Percentiles rank a stretch among this genome's conserved stretches.
phyloP scores from a whole-genome alignment of 768 basidiomycete genomes.

The Termitomyces sp. region DNA sequence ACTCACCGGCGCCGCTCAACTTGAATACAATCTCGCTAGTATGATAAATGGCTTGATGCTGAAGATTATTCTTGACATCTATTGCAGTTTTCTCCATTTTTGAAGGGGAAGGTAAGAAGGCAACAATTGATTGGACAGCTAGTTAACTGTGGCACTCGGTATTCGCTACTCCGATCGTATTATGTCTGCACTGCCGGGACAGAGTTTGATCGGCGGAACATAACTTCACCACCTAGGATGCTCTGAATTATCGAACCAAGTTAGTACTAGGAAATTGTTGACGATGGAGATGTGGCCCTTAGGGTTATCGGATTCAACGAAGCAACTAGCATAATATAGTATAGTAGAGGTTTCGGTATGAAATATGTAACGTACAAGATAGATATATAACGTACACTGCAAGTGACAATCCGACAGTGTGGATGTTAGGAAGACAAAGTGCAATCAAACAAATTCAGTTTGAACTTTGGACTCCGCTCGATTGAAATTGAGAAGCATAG shows the following conservation, averaged over 20 bases:
- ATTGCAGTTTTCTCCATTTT: background rate
- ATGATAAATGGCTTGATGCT: no score
- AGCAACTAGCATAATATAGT: background rate
- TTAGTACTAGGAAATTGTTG: background rate
- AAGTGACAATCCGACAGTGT: background rate
- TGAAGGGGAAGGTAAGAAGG: background rate
- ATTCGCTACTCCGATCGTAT: background rate
- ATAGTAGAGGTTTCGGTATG: background rate
- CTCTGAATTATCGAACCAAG: background rate
- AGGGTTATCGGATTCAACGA: no score
- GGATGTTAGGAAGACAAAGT: background rate
- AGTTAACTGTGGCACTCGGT: background rate
- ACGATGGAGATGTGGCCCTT: background rate
- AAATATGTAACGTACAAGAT: background rate
- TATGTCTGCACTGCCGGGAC: background rate
- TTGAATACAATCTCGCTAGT: no score
- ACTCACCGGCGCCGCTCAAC: no score
- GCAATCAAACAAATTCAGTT: background rate
- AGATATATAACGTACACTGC: background rate
- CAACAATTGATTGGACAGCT: background rate
- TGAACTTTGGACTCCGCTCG: background rate
- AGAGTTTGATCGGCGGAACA: background rate
- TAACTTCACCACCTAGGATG: background rate
- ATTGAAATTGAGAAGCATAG: background rate
- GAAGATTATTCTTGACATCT: background rate